Percentiles rank a stretch among this genome's conserved stretches.
phyloP scores from a whole-genome alignment of 352 stramenopile genomes.

The Globisporangium takayamanum region DNA sequence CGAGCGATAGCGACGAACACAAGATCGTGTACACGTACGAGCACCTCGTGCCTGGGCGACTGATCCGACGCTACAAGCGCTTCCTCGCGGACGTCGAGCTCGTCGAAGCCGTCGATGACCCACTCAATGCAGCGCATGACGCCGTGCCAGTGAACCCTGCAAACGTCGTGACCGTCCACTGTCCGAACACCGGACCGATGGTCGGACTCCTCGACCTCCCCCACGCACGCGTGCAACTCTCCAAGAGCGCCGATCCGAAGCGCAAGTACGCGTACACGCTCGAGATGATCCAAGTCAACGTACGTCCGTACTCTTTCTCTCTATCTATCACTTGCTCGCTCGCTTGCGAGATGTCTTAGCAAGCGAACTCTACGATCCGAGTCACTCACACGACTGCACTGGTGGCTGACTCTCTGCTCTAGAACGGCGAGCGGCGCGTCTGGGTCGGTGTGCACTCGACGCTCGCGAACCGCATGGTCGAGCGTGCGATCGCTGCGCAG shows the following conservation, averaged over 20 bases:
- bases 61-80: slow-evolving; percentile 76
- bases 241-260: slow-evolving; percentile 66
- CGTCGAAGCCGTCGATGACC: neutral
- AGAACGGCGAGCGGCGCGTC: slow-evolving; percentile 62
- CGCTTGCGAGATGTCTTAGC: neutral
- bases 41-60: slow-evolving; percentile 39
- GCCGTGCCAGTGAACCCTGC: slow-evolving; percentile 3
- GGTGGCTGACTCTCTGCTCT: neutral
- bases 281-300: slow-evolving; percentile 78
- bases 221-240: slow-evolving; percentile 64
- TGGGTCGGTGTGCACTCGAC: slow-evolving; percentile 80
- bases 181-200: slow-evolving; percentile 81
- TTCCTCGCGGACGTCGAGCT: slow-evolving; percentile 80
- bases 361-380: neutral
- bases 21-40: slow-evolving; percentile 47
- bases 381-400: too few relatives aligned
- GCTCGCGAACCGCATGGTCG: slow-evolving; percentile 76
- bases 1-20: neutral
- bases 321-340: neutral
- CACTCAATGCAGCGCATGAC: neutral
- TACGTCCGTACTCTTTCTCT: slow-evolving; percentile 22
- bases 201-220: slow-evolving; percentile 64
- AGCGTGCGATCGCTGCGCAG: slow-evolving; percentile 46
- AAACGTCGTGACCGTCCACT: slow-evolving; percentile 66
- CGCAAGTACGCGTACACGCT: slow-evolving; percentile 83